A percentile compares a stretch with the other conserved stretches of the same genome.
These are phyloP conservation scores for Xerocomus amazonicus DNA, from an alignment of 1,284 basidiomycete genomes.

Conservation along the genomic window DNA sequence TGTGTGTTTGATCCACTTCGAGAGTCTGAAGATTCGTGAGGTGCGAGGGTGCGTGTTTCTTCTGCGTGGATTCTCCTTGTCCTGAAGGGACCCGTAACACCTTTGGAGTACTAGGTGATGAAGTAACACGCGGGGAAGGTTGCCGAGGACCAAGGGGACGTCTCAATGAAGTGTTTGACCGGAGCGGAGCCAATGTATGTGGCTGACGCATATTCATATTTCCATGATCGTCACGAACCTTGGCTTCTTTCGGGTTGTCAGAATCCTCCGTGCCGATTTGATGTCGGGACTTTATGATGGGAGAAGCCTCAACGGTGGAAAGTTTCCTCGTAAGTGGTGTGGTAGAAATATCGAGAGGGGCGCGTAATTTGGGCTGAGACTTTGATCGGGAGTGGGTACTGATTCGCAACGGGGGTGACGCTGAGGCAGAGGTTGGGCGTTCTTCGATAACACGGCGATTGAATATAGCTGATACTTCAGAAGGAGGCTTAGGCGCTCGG, in stretches of 20 bases:
- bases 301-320: constrained; percentile 33
- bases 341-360: constrained; percentile 5
- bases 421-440: neutral
- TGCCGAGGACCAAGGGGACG: constrained; percentile 23
- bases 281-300: constrained; percentile 15
- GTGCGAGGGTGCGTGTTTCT: constrained; percentile 7
- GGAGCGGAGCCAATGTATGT: constrained; percentile 8
- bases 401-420: neutral
- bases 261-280: constrained; percentile 13
- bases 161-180: constrained; percentile 17
- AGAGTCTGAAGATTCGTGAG: constrained; percentile 1
- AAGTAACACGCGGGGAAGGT: constrained; percentile 14
- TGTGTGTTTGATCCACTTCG: constrained; percentile 1
- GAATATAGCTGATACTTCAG: neutral
- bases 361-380: constrained; percentile 30
- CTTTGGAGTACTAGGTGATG: neutral
- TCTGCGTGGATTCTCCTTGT: neutral
- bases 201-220: neutral
- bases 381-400: constrained; percentile 24
- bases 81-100: neutral
- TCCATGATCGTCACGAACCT: too few relatives aligned
- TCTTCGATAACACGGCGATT: neutral
- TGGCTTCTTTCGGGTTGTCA: too few relatives aligned
- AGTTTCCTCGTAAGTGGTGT: constrained; percentile 21
- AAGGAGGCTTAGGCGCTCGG: constrained; percentile 2